Evolutionary conservation across 495 filamentous ascomycete genomes (phyloP).

Genomic region (Halenospora varia): DNA sequence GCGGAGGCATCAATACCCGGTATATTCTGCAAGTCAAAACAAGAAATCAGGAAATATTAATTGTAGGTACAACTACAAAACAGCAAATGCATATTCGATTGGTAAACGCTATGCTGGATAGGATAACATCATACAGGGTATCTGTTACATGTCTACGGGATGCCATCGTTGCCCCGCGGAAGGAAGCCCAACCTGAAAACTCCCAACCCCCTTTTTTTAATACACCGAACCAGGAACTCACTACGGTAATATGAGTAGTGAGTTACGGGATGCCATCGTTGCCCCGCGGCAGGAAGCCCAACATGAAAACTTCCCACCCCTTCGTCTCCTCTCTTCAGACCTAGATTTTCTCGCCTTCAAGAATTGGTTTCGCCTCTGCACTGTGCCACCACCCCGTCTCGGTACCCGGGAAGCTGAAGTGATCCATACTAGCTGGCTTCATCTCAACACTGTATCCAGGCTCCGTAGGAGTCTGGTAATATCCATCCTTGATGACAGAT

Average conservation of each 20-base stretch:
- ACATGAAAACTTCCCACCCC: constrained; percentile 28
- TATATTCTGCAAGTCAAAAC: too few relatives aligned
- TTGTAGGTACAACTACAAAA: too few relatives aligned
- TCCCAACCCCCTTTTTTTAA: constrained; percentile 13
- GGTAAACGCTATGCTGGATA: neutral
- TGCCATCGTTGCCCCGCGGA: constrained; percentile 65
- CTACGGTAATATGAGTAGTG: neutral
- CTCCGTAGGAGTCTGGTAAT: constrained; percentile 78
- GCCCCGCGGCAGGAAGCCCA: constrained; percentile 53
- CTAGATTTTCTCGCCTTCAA: constrained; percentile 53
- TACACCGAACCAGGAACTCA: neutral
- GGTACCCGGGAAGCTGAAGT: constrained; percentile 69
- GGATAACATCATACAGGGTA: neutral
- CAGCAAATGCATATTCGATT: too few relatives aligned
- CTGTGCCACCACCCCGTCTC: constrained; percentile 80
- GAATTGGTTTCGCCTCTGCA: constrained; percentile 62
- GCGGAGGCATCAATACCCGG: too few relatives aligned
- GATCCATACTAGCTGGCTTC: constrained; percentile 82
- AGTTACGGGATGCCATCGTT: constrained; percentile 56
- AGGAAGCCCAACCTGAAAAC: constrained; percentile 36
- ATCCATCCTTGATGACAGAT: constrained; percentile 73
- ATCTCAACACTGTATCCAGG: constrained; percentile 91
- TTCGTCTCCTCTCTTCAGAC: neutral
- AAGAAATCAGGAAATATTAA: too few relatives aligned
- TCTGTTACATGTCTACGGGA: neutral